Conservation (phyloP, 495 filamentous ascomycete genomes). For the Daldinia childiae region DNA sequence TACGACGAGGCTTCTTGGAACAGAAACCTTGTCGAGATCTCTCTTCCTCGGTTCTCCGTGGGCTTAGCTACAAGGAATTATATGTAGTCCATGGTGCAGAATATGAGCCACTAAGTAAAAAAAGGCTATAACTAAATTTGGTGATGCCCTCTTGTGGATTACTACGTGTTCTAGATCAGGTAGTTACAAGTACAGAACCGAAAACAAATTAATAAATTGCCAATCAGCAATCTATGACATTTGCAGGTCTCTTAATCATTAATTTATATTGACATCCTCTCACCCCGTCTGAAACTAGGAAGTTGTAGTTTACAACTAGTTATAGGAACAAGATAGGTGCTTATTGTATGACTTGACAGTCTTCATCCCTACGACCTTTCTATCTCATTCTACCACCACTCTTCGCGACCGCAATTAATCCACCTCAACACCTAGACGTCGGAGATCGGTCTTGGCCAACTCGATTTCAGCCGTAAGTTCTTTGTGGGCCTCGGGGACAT, state of each 20-base stretch:
- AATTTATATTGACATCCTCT: not conserved
- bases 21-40: not conserved
- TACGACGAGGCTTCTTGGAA: not conserved
- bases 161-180: not conserved
- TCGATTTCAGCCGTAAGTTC: slow-evolving; percentile 88
- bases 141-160: not conserved
- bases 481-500: slow-evolving; percentile 89
- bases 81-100: not conserved
- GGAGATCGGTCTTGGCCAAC: slow-evolving; percentile 71
- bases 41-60: not conserved
- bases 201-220: not conserved
- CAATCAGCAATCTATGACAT: not conserved
- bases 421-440: slow-evolving; percentile 75
- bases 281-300: not conserved
- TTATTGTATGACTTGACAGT: not conserved
- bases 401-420: slow-evolving; percentile 54
- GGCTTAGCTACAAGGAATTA: not conserved
- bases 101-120: not conserved
- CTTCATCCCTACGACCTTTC: not conserved
- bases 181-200: not conserved
- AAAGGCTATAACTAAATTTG: not conserved
- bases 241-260: not conserved
- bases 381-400: not conserved
- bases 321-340: not conserved
- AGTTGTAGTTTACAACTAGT: not conserved